Percentiles rank a stretch among this genome's conserved stretches.
Conservation (phyloP, 2,329 filamentous ascomycete species). For the Blumeriella jaapii region DNA sequence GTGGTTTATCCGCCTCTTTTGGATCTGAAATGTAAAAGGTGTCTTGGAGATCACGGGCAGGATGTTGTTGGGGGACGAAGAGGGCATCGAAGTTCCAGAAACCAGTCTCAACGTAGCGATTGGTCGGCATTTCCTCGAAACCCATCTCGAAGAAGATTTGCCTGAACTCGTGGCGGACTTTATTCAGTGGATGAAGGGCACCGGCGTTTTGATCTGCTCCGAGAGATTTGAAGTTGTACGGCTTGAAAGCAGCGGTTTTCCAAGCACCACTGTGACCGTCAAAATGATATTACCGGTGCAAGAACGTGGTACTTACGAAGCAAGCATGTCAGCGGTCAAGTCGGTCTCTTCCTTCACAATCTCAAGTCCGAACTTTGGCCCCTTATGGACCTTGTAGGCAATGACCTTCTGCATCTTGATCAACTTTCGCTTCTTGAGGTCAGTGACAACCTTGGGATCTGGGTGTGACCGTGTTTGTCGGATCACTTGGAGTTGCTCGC, state of each 20-base stretch:
- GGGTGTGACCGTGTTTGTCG: constrained; percentile 55
- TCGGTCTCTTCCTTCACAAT: constrained; percentile 92
- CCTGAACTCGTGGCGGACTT: constrained; percentile 90
- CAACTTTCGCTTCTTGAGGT: constrained; percentile 88
- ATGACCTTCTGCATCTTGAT: constrained; percentile 75
- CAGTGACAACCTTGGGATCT: constrained; percentile 65
- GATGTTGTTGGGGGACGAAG: constrained; percentile 95
- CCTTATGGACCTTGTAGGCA: constrained; percentile 74
- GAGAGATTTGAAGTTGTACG: constrained; percentile 62
- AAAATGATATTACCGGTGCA: constrained; percentile 8
- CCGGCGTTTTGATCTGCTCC: constrained; percentile 50
- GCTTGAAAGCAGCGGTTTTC: constrained; percentile 85
- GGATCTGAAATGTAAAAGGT: constrained; percentile 98
- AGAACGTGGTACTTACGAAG: constrained; percentile 33
- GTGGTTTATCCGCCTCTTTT: constrained; percentile 57
- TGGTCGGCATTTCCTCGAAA: constrained; percentile 96
- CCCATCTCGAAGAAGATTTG: constrained; percentile 99
- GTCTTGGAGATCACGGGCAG: constrained; percentile 91
- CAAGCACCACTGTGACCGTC: constrained; percentile 53
- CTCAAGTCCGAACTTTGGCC: constrained; percentile 76
- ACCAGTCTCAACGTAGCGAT: constrained; percentile 85
- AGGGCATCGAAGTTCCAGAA: constrained; percentile 99
- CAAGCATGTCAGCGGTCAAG: constrained; percentile 85
- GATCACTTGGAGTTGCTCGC: constrained; percentile 63
- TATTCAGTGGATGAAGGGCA: constrained; percentile 65